Evolutionary conservation across 192 early-diverging fungal genomes (phyloP).

Genomic region (Oehlia diaphana): DNA sequence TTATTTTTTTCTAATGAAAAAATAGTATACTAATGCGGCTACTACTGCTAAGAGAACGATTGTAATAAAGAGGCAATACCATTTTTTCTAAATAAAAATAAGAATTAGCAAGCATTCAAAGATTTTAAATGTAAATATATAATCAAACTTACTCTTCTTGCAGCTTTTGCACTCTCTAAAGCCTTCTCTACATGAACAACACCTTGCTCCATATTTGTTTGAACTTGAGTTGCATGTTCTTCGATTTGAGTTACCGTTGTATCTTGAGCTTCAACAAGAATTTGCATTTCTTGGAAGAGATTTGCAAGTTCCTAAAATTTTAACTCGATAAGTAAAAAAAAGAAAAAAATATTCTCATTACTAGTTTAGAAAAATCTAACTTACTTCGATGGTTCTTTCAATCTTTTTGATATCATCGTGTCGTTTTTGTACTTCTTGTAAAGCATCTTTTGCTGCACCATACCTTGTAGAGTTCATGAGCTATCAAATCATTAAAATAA

Average conservation of each 20-base stretch:
- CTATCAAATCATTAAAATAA: conserved; percentile 30
- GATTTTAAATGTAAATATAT: background rate
- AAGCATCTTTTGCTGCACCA: conserved; percentile 68
- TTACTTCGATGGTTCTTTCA: conserved; percentile 81
- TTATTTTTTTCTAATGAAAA: background rate
- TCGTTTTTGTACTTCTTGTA: conserved; percentile 80
- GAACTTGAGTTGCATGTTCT: conserved; percentile 12
- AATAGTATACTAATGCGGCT: background rate
- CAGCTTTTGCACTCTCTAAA: conserved; percentile 2
- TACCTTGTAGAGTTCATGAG: conserved; percentile 71
- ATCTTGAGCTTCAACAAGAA: conserved; percentile 24
- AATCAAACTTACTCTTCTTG: conserved; percentile 20
- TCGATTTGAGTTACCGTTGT: conserved; percentile 2
- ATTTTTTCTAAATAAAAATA: conserved; percentile 24
- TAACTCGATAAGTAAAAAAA: background rate
- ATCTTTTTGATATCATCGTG: conserved; percentile 88
- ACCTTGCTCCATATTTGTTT: background rate
- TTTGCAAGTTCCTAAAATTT: conserved; percentile 24
- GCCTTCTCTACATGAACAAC: conserved; percentile 22
- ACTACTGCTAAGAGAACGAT: conserved; percentile 7
- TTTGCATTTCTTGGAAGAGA: conserved; percentile 27
- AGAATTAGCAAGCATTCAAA: background rate
- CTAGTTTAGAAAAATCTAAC: conserved; percentile 8
- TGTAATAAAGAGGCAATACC: conserved; percentile 13
- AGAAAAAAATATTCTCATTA: background rate